A percentile compares a stretch with the other conserved stretches of the same genome.
These are phyloP conservation scores for Chalciporus chontae DNA, from an alignment of 768 basidiomycete species.

Conservation along the genomic window DNA sequence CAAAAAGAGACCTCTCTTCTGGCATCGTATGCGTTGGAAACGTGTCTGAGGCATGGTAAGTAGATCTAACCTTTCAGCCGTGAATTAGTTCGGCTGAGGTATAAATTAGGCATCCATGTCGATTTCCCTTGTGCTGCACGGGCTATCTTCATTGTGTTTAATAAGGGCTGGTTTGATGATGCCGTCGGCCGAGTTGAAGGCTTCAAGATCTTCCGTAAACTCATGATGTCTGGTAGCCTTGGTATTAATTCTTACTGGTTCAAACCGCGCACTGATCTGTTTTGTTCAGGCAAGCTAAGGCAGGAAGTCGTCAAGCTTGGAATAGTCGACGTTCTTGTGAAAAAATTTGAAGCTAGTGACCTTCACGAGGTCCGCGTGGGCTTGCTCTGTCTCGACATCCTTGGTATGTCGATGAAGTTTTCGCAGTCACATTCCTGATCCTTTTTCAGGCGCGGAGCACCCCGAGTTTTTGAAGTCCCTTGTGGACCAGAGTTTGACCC, in stretches of 20 bases:
- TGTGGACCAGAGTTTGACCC: neutral
- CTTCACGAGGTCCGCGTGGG: constrained; percentile 2
- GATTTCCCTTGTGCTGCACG: neutral
- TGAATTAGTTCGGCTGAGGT: too few species aligned
- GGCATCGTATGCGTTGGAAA: constrained; percentile 8
- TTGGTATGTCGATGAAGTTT: neutral
- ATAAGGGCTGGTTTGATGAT: constrained; percentile 15
- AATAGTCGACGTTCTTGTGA: neutral
- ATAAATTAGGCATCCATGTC: neutral
- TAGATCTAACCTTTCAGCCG: too few species aligned
- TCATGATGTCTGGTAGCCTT: constrained; percentile 3
- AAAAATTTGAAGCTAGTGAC: neutral
- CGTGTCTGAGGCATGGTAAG: constrained; percentile 2
- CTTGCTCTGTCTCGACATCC: neutral
- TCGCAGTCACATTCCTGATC: neutral
- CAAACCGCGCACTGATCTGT: neutral
- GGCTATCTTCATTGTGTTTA: neutral
- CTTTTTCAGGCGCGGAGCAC: neutral
- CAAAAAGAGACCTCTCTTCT: constrained; percentile 1
- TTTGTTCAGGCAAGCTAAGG: neutral
- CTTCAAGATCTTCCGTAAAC: neutral
- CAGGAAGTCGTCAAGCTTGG: neutral
- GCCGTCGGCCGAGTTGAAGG: constrained; percentile 10
- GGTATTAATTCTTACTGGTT: neutral
- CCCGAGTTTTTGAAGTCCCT: neutral